These are phyloP conservation scores for Ustilago esculenta DNA, from an alignment of 1,284 basidiomycete genomes.

Conservation along the genomic window DNA sequence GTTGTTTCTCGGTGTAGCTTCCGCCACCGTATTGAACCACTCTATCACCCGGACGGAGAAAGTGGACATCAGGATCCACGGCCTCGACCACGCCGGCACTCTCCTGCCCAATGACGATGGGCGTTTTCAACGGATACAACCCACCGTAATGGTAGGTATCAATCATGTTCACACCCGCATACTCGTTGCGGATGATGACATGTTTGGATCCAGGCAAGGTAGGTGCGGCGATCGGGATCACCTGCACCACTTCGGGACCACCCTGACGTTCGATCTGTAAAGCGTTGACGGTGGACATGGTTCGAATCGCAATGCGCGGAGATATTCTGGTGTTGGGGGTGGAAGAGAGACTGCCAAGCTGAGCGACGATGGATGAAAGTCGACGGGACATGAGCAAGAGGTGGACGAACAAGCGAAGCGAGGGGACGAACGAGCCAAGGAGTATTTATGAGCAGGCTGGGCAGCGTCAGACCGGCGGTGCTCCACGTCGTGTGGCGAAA, in stretches of 20 bases:
- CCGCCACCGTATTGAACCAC: constrained; percentile 73
- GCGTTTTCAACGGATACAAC: constrained; percentile 73
- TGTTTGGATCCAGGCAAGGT: constrained; percentile 73
- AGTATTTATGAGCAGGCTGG: no score
- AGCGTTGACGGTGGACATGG: constrained; percentile 69
- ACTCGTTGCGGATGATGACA: constrained; percentile 80
- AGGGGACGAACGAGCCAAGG: no score
- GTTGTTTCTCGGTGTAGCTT: constrained; percentile 80
- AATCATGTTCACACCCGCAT: constrained; percentile 70
- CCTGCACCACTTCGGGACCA: constrained; percentile 81
- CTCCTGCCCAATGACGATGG: constrained; percentile 82
- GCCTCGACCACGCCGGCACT: constrained; percentile 78
- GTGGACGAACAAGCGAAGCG: constrained; percentile 7
- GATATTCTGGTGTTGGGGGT: not conserved
- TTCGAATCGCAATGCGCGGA: constrained; percentile 59
- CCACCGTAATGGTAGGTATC: constrained; percentile 73
- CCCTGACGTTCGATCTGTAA: constrained; percentile 73
- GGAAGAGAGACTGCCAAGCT: no score
- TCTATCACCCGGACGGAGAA: constrained; percentile 73
- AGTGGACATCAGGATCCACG: constrained; percentile 68
- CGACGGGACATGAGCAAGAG: no score
- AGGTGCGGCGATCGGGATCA: constrained; percentile 74
- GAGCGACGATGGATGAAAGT: not conserved
- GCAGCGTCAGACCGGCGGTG: no score
- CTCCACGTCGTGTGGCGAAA: no score